Base-by-base conservation (phyloP, 257 asterid species). In the Sherardia arvensis region DNA sequence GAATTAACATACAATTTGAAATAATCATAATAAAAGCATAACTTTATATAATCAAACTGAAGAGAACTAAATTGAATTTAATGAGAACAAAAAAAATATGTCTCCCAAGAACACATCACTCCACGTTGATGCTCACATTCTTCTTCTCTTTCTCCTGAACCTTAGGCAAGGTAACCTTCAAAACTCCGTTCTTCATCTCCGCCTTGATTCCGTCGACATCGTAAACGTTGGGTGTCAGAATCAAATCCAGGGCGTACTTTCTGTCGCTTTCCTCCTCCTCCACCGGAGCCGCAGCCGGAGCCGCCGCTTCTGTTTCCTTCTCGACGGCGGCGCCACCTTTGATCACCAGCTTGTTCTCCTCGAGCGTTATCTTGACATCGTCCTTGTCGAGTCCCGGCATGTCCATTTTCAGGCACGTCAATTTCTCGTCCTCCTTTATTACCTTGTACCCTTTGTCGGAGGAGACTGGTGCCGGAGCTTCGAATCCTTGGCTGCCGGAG, bases 351-450 rank as follows among this genome's bases (percentile, higher is more conserved):
- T 78, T 72, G 76, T 74, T 72, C 75, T 75, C 63, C 40, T 80
- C 83, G 32, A 80, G 79, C 0, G 70, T 11, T 0, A 77, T 38
- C 69, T 81, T 81, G 7, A 78, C 86, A 4, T 75, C 55, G n/a
- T 77, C 83, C 63, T 77, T 77, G 67, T 75, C 81, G 5, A 80
- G 33, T 0, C 85, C 85, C 1, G 85, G 83, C 85, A 80, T 80
- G 61, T 80, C 85, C 75, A 75, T 70, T 38, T 59, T 43, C 32
- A 80, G 34, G 11, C 60, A 64, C 28, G 73, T 51, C 0, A 67
- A 71, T 1, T 77, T 29, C 5, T 77, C 65, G 3, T 72, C 85
- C 53, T 80, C 83, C 59, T 28, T 64, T 59, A 67, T 64, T 59
- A 67, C 68, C n/a, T 71, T 76, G 82, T 78, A 80, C 17, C 73